Base-by-base conservation (phyloP, 352 stramenopile species). In the Phytophthora citricola region DNA sequence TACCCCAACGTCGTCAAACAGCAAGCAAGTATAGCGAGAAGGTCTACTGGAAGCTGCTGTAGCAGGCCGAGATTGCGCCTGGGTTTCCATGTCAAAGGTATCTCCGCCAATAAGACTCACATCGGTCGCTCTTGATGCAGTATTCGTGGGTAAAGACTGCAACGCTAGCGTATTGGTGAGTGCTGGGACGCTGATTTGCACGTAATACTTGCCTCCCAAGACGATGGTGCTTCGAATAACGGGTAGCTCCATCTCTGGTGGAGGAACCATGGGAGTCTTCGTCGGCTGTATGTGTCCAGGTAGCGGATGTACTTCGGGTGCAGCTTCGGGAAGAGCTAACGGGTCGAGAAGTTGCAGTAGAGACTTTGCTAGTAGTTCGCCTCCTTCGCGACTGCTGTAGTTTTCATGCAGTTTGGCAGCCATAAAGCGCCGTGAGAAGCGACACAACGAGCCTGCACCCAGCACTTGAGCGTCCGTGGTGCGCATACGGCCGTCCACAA, bases 391-490 rank as follows among this genome's bases (percentile, higher is more conserved):
- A 29, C 78, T 67, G 63, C 68, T 94, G 75, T 94, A 93, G 63
- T 88, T 70, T 34, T 97, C 83, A 14, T 95, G 84, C 5, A 87
- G 71, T 46, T 91, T 91, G 11, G 76, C 72, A 26, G 83, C 58
- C n/a, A 92, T 85, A 58, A 94, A 96, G 7, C 89, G 83, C 9
- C 90, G 58, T 1, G 89, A 96, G 58, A 97, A 96, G 26, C 90
- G 86, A 24, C 86, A 92, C 17, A 93, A 63, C 5, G 70, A 80
- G 2, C 90, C 90, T 11, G 76, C 85, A 8, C 73, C 86, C 2
- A 95, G 76, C n/a, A 97, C 86, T 34, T 71, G 62, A 9, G 79
- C 67, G 60, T 98, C 93, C 0, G 89, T 90, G 26, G 93, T 98
- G 26, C 80, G 78, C 77, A 97, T 92, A 34, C 72, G 65, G 12